Conservation (phyloP, 2,329 filamentous ascomycete species). For the Arachnopeziza araneosa region DNA sequence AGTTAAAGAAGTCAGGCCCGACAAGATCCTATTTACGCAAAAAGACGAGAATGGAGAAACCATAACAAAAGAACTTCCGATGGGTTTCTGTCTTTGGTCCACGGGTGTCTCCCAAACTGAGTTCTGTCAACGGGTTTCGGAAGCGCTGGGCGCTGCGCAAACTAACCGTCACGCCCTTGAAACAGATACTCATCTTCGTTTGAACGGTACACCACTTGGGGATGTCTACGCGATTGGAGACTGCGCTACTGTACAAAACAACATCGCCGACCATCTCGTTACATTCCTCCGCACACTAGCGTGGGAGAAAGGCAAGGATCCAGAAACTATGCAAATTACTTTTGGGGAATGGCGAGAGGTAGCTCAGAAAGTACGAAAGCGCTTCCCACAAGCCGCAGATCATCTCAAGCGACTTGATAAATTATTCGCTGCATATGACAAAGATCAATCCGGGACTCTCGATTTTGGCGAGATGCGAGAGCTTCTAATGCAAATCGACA, state of each 20-base stretch:
- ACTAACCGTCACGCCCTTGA: conserved; percentile 89
- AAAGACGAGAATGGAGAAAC: conserved; percentile 65
- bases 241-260: conserved; percentile 96
- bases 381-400: conserved; percentile 83
- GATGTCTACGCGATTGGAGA: conserved; percentile 97
- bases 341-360: conserved; percentile 87
- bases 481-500: conserved; percentile 86
- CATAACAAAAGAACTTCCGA: conserved; percentile 87
- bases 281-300: conserved; percentile 84
- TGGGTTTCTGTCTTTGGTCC: conserved; percentile 96
- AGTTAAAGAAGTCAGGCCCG: conserved; percentile 78
- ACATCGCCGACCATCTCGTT: conserved; percentile 85
- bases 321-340: conserved; percentile 77
- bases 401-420: conserved; percentile 87
- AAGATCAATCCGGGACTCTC: conserved; percentile 85
- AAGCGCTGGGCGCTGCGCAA: conserved; percentile 70
- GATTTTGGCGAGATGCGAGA: conserved; percentile 90
- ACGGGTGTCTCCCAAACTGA: conserved; percentile 87
- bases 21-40: conserved; percentile 87
- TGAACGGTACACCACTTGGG: conserved; percentile 82
- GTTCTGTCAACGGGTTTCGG: conserved; percentile 69
- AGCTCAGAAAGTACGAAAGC: conserved; percentile 74
- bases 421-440: conserved; percentile 88
- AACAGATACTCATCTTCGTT: conserved; percentile 86
- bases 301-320: conserved; percentile 87